Conservation (phyloP, 345 rosid species). For the Pugionium dolabratum region DNA sequence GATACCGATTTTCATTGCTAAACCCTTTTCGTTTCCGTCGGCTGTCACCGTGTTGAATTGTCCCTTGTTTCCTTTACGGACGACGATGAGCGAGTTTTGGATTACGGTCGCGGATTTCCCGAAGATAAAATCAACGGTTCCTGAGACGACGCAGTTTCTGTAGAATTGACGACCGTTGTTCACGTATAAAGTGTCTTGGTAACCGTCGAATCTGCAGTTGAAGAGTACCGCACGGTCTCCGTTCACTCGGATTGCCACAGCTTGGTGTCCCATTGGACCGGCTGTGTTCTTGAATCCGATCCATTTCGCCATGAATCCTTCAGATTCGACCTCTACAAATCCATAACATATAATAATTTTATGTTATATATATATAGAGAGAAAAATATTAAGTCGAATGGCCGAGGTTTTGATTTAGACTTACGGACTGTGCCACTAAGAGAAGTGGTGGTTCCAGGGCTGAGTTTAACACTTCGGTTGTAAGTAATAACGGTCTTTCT, state of each 20-base stretch:
- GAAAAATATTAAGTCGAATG: no score
- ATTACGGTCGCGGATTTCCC: slow-evolving; percentile 57
- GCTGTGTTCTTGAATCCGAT: slow-evolving; percentile 79
- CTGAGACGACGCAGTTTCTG: slow-evolving; percentile 67
- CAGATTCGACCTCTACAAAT: slow-evolving; percentile 51
- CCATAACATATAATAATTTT: background rate
- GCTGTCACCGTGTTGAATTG: slow-evolving; percentile 69
- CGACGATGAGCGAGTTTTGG: slow-evolving; percentile 69
- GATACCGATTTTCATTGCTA: slow-evolving; percentile 48
- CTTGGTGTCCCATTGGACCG: slow-evolving; percentile 64
- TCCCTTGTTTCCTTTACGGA: slow-evolving; percentile 46
- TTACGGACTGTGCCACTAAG: slow-evolving; percentile 54
- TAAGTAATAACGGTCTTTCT: slow-evolving; percentile 61
- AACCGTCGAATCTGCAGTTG: slow-evolving; percentile 68
- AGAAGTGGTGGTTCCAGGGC: slow-evolving; percentile 49
- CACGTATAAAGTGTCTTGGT: slow-evolving; percentile 66
- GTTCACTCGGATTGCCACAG: slow-evolving; percentile 65
- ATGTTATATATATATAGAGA: background rate
- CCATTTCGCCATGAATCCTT: slow-evolving; percentile 60
- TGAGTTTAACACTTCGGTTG: slow-evolving; percentile 45
- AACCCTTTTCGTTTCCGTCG: slow-evolving; percentile 45
- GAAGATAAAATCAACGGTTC: slow-evolving; percentile 80
- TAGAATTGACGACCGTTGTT: slow-evolving; percentile 66
- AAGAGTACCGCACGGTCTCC: slow-evolving; percentile 55
- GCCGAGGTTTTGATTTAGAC: slow-evolving; percentile 1